These are phyloP conservation scores for Plasmodium blacklocki DNA, from an alignment of 169 alveolate species.

Conservation along the genomic window DNA sequence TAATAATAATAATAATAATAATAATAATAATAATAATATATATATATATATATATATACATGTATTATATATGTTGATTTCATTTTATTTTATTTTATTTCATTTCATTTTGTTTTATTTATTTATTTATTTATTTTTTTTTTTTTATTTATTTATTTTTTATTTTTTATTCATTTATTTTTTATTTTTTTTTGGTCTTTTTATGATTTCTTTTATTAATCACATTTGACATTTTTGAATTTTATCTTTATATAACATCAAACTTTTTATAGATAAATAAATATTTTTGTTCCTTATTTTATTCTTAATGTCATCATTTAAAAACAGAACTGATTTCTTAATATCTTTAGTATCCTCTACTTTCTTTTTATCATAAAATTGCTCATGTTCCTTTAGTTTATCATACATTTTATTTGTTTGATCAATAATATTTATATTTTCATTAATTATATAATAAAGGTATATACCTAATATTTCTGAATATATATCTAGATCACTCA, in stretches of 20 bases:
- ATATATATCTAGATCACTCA: slow-evolving; percentile 41
- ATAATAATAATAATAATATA: too few relatives aligned
- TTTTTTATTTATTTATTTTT: background rate
- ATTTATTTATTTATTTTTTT: background rate
- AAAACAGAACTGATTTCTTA: background rate
- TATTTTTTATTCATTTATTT: background rate
- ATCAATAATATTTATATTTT: background rate
- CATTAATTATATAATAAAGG: slow-evolving; percentile 14
- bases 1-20: too few relatives aligned
- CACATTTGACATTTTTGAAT: background rate
- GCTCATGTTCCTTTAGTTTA: too few relatives aligned
- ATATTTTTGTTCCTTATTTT: slow-evolving; percentile 20
- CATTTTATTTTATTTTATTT: background rate
- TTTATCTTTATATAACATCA: slow-evolving; percentile 4
- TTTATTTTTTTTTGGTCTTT: background rate
- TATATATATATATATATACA: too few relatives aligned
- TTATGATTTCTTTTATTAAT: too few relatives aligned
- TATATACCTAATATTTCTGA: slow-evolving; percentile 17
- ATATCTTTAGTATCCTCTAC: background rate
- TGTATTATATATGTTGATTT: background rate
- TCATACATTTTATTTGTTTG: background rate
- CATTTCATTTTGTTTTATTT: background rate
- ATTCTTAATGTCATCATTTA: slow-evolving; percentile 6
- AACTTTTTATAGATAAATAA: slow-evolving; percentile 3
- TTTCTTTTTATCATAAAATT: too few relatives aligned